Conservation (phyloP, 139 green algal genomes). For the Chlorella sp. region DNA sequence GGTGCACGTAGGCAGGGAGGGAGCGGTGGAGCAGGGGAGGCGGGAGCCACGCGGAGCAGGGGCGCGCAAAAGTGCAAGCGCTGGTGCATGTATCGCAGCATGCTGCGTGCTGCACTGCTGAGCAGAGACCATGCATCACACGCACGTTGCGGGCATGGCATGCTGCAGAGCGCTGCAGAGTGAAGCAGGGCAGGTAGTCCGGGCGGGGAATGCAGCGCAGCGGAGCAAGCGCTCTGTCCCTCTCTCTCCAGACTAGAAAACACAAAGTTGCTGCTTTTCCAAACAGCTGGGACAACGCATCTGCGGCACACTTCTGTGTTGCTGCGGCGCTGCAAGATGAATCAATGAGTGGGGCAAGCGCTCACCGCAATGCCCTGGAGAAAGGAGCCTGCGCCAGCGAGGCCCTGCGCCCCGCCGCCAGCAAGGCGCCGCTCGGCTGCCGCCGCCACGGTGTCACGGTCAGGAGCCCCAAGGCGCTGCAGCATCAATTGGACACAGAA, state of each 20-base stretch:
- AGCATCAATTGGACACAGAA: too few species aligned
- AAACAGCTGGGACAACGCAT: too few species aligned
- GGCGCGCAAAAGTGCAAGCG: too few species aligned
- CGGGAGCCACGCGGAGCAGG: too few species aligned
- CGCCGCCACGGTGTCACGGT: background rate
- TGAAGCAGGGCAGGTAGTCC: background rate
- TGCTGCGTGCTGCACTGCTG: background rate
- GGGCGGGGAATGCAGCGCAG: too few species aligned
- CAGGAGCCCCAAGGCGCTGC: too few species aligned
- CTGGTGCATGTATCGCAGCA: too few species aligned
- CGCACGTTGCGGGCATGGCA: background rate
- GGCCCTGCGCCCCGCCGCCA: background rate
- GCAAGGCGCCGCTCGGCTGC: background rate
- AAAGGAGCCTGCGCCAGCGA: background rate
- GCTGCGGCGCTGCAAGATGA: background rate
- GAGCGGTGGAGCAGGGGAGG: too few species aligned
- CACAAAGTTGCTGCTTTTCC: too few species aligned
- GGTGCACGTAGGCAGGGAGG: background rate
- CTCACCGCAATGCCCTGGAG: background rate
- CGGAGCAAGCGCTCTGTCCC: too few species aligned
- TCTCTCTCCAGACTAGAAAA: background rate
- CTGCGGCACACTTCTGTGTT: too few species aligned
- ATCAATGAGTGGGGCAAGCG: background rate
- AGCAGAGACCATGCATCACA: background rate
- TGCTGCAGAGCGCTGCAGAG: background rate